These are phyloP conservation scores for Pichia rugopelliculosa DNA, from an alignment of 805 yeast species.

Conservation along the genomic window DNA sequence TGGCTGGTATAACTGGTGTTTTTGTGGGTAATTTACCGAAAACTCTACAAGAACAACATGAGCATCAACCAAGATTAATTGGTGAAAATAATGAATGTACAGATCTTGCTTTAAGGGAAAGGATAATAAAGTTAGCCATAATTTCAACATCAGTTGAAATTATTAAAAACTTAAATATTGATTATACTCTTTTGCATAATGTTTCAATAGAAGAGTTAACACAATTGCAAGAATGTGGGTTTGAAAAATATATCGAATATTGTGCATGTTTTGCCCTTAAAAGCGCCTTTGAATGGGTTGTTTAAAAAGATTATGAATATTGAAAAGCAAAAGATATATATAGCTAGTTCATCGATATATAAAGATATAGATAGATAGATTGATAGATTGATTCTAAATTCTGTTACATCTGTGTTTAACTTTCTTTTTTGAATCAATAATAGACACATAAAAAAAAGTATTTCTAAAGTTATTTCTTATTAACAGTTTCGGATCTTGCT, in stretches of 20 bases:
- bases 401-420: too few species aligned
- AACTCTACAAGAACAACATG: too few species aligned
- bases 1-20: slow-evolving; percentile 49
- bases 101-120: too few species aligned
- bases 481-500: not conserved
- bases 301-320: not conserved
- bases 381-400: too few species aligned
- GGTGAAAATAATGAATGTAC: too few species aligned
- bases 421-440: too few species aligned
- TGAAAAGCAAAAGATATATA: too few species aligned
- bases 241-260: slow-evolving; percentile 18
- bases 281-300: slow-evolving; percentile 20
- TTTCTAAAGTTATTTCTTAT: not conserved
- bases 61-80: too few species aligned
- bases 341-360: too few species aligned
- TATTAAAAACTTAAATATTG: slow-evolving; percentile 28
- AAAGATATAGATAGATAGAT: too few species aligned
- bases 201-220: slow-evolving; percentile 9
- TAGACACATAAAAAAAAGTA: too few species aligned
- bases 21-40: too few species aligned
- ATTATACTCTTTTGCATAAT: slow-evolving; percentile 13
- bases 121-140: slow-evolving; percentile 1
- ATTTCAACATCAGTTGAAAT: slow-evolving; percentile 39
- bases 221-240: slow-evolving; percentile 21
- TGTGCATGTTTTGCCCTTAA: slow-evolving; percentile 18